A percentile compares a stretch with the other conserved stretches of the same genome.
These are phyloP conservation scores for Russula vinacea DNA, from an alignment of 768 basidiomycete species.

Conservation along the genomic window DNA sequence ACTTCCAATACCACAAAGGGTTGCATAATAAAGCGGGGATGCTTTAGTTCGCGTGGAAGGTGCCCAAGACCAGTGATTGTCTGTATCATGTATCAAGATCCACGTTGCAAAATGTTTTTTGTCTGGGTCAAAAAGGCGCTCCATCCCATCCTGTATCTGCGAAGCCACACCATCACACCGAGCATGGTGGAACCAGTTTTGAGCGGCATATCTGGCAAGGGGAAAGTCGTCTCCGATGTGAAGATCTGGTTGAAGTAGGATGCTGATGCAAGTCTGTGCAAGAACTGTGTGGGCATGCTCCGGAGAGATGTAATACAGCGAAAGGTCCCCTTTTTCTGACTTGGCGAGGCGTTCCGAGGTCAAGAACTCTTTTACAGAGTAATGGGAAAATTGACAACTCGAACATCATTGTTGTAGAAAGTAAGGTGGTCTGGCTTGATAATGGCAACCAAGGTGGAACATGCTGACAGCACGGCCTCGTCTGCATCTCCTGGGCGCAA, in stretches of 20 bases:
- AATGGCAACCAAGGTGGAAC: not conserved
- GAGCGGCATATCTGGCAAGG: conserved; percentile 2
- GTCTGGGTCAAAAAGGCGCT: conserved; percentile 8
- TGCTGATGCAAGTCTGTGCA: conserved; percentile 5
- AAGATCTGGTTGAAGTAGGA: not conserved
- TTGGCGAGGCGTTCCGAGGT: not conserved
- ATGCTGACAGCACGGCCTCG: not conserved
- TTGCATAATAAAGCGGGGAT: conserved; percentile 1
- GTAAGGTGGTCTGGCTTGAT: not conserved
- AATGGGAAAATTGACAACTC: conserved; percentile 9
- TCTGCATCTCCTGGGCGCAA: not conserved
- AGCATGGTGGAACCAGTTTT: conserved; percentile 1
- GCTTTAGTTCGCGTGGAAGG: not conserved
- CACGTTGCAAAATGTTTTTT: not conserved
- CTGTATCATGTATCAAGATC: not conserved
- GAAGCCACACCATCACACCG: conserved; percentile 3
- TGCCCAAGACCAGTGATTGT: too few species aligned
- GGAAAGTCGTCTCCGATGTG: not conserved
- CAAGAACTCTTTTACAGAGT: conserved; percentile 1
- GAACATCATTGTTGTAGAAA: not conserved
- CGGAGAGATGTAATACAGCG: not conserved
- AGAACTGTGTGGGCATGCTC: conserved; percentile 1
- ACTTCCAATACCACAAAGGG: not conserved
- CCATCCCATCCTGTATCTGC: not conserved
- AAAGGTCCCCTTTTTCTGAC: not conserved